These are phyloP conservation scores for Podospora didyma DNA, from an alignment of 495 filamentous ascomycete species.

Conservation along the genomic window DNA sequence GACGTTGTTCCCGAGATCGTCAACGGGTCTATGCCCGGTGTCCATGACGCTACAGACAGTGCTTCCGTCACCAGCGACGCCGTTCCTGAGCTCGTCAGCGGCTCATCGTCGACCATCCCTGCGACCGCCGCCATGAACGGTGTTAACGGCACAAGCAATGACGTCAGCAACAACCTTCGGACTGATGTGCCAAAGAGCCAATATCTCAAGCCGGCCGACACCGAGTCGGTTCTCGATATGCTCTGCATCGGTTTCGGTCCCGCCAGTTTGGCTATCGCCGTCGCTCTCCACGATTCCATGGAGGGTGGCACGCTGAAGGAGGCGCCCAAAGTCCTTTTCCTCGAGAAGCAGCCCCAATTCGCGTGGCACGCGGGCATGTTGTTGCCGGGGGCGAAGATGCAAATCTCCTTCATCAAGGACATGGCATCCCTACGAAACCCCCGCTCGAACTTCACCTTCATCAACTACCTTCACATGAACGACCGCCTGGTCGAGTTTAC, in stretches of 20 bases:
- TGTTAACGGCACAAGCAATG: conserved; percentile 15
- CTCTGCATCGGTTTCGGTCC: conserved; percentile 93
- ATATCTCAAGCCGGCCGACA: conserved; percentile 11
- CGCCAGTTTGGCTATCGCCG: conserved; percentile 86
- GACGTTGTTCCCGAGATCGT: not conserved
- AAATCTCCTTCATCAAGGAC: conserved; percentile 97
- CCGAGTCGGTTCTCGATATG: conserved; percentile 67
- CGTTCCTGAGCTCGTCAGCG: not conserved
- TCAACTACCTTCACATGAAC: conserved; percentile 85
- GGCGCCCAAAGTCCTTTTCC: conserved; percentile 69
- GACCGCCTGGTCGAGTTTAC: conserved; percentile 80
- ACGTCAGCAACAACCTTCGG: not conserved
- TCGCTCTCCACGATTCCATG: conserved; percentile 75
- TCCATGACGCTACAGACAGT: not conserved
- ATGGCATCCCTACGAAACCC: conserved; percentile 86
- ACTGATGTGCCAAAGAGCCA: conserved; percentile 13
- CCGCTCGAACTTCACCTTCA: conserved; percentile 87
- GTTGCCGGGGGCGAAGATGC: conserved; percentile 89
- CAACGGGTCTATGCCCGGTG: conserved; percentile 11
- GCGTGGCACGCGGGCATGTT: conserved; percentile 96
- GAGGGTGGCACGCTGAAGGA: conserved; percentile 34
- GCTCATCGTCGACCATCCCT: not conserved
- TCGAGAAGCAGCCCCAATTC: conserved; percentile 81
- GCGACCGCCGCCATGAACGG: conserved; percentile 6
- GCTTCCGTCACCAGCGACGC: not conserved